Evolutionary conservation across 768 basidiomycete species (phyloP), one percentile per base, ranked within the genome.

Genomic region (Leucocoprinus sp.): DNA sequence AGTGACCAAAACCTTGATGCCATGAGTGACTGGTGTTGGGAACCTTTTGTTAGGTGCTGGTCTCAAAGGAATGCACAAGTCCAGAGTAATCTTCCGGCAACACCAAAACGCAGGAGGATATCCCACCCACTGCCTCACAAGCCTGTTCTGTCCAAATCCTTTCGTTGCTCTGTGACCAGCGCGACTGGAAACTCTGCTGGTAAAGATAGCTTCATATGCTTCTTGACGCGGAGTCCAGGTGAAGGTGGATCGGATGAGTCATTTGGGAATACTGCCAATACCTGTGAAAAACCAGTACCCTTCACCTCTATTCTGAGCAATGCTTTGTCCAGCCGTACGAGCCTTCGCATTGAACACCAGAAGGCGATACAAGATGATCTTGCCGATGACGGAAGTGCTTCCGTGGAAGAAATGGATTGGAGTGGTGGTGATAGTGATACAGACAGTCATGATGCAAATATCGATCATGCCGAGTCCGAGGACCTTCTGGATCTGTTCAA

Each of bases 401-500:
- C 34, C 8, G 9, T 23, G 4, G 15, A 12, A 8, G 24, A 41
- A 23, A 22, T 33, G 8, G 46, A 27, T 17, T 31, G n/a, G 19
- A 45, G 37, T 9, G 44, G 38, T 17, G 18, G 12, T 22, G 24
- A 15, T 15, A 23, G 26, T 31, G 23, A 29, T 27, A 23, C 31
- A 42, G 31, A 28, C 17, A 23, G 24, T 6, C 27, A 22, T 23
- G 34, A 18, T 33, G 38, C 5, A 17, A 28, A 26, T 14, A 12
- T 38, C 26, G 4, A 33, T 7, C 52, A 53, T 45, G 27, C 43
- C 12, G 43, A 53, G 34, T 78, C 75, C 8, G 75, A 77, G 40
- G 75, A 78, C 51, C 65, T 66, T 4, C 56, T 78, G 51, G 63
- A 78, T 58, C 57, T 77, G 45, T 76, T 77, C 55, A 64, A 69